Base-by-base conservation (phyloP, 768 basidiomycete species). In the Pilatotrama ljubarskyi region DNA sequence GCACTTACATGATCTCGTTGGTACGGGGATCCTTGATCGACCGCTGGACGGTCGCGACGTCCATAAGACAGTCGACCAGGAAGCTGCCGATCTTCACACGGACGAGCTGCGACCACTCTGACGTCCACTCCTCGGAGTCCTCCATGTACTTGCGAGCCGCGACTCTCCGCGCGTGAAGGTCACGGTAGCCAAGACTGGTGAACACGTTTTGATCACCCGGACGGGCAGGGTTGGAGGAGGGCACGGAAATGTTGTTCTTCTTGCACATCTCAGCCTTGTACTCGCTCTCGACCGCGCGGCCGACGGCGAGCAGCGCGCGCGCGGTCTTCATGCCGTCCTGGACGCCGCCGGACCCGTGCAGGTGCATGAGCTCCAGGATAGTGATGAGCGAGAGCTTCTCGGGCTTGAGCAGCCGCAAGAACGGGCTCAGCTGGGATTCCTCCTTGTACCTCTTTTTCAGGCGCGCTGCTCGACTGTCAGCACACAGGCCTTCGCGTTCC, bases 251-350 rank as follows among this genome's bases (percentile, higher is more conserved):
- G 38, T 84, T 77, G 70, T 85, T 80, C 66, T 78, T 79, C 67
- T 81, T 84, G 75, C 87, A 88, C 69, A 93, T 85, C 69, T 90
- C 81, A 2, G 91, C 86, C 72, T 95, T 90, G 78, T 95, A 91
- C 77, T 98, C 95, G 50, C 84, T 81, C 76, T 98, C 96, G 36
- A 98, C 84, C 0, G 90, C 90, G 59, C 82, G 85, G 0, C 95
- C 96, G 20, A 98, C 82, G 0, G 81, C 73, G 20, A 97, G 76
- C 59, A 97, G 78, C 0, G 91, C 92, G 0, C 93, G 81, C 0
- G 94, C 82, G 0, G 93, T 88, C 74, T 97, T 96, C 88, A 96
- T 92, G 4, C 95, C 95, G 40, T 87, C 84, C 0, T 78, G 66
- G n/a, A 94, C 79, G 13, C 91, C 91, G 6, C 91, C 90, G 0